phyloP scores from a whole-genome alignment of 257 asterid genomes.

The Catharanthus roseus region DNA sequence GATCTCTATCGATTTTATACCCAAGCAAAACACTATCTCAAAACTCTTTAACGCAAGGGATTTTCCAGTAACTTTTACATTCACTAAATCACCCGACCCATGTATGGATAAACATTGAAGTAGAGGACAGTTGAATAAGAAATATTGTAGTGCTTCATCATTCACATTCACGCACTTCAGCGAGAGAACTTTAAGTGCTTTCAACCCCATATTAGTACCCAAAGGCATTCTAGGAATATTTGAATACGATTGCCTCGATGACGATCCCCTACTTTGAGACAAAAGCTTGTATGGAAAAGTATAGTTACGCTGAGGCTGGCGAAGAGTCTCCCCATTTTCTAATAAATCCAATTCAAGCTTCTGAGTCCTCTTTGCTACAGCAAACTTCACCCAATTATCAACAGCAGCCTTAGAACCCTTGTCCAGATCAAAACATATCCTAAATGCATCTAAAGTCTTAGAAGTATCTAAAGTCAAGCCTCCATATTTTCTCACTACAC shows the following conservation, averaged over 20 bases:
- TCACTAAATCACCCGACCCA: conserved; percentile 38
- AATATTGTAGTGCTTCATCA: conserved; percentile 32
- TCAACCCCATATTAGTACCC: conserved; percentile 23
- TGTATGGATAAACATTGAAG: conserved; percentile 34
- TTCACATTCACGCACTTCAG: conserved; percentile 44
- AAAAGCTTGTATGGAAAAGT: conserved; percentile 33
- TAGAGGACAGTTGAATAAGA: conserved; percentile 32
- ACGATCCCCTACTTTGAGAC: conserved; percentile 24
- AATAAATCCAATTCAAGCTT: conserved; percentile 47
- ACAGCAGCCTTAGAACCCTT: conserved; percentile 38
- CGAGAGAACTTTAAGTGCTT: conserved; percentile 31
- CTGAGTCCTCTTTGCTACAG: conserved; percentile 32
- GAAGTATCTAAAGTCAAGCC: conserved; percentile 26
- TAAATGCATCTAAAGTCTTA: conserved; percentile 22
- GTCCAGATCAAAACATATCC: conserved; percentile 46
- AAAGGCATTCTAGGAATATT: conserved; percentile 13
- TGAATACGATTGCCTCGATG: conserved; percentile 17
- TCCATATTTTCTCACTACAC: conserved; percentile 39
- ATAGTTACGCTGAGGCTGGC: conserved; percentile 34
- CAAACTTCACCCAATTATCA: conserved; percentile 46
- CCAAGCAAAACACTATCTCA: conserved; percentile 37
- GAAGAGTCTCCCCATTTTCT: conserved; percentile 43
- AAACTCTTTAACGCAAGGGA: conserved; percentile 36
- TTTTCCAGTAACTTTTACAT: conserved; percentile 33
- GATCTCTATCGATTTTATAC: conserved; percentile 38